Evolutionary conservation across 2,329 filamentous ascomycete species (phyloP).

Genomic region (Fonsecaea erecta): DNA sequence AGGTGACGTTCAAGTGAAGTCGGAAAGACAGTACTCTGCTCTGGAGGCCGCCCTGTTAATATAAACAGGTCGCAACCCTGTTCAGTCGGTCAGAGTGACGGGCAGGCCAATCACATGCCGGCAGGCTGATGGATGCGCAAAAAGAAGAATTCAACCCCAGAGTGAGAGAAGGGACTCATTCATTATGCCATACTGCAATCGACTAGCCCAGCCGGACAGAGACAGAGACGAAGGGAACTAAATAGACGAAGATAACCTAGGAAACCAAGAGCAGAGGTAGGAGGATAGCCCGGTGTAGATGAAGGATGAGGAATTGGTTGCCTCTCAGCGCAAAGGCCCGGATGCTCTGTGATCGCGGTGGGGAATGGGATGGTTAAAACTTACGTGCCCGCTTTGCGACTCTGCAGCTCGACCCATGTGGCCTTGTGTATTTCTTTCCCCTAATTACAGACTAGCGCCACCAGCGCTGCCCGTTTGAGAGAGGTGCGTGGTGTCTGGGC

Average conservation of each 20-base stretch:
- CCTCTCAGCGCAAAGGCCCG: conserved; percentile 22
- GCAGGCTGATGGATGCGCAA: conserved; percentile 21
- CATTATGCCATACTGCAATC: conserved; percentile 23
- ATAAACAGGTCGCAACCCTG: background rate
- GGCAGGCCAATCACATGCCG: conserved; percentile 27
- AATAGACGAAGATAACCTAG: conserved; percentile 29
- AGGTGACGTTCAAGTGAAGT: conserved; percentile 7
- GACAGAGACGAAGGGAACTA: conserved; percentile 24
- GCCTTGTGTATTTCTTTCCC: conserved; percentile 18
- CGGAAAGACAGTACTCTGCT: conserved; percentile 11
- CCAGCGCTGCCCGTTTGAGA: conserved; percentile 30
- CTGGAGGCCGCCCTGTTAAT: background rate
- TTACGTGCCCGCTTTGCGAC: conserved; percentile 19
- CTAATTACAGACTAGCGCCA: conserved; percentile 22
- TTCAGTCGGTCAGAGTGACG: conserved; percentile 22
- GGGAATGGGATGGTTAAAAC: conserved; percentile 9
- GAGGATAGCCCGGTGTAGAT: conserved; percentile 16
- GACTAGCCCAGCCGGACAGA: conserved; percentile 21
- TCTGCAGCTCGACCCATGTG: conserved; percentile 33
- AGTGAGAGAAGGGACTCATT: conserved; percentile 18
- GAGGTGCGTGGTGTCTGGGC: conserved; percentile 29
- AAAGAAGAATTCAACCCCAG: conserved; percentile 11
- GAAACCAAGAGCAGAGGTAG: conserved; percentile 19
- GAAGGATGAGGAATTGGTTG: conserved; percentile 28
- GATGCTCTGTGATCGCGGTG: conserved; percentile 14